These are phyloP conservation scores for Russula dissimulans DNA, from an alignment of 768 basidiomycete species.

Conservation along the genomic window DNA sequence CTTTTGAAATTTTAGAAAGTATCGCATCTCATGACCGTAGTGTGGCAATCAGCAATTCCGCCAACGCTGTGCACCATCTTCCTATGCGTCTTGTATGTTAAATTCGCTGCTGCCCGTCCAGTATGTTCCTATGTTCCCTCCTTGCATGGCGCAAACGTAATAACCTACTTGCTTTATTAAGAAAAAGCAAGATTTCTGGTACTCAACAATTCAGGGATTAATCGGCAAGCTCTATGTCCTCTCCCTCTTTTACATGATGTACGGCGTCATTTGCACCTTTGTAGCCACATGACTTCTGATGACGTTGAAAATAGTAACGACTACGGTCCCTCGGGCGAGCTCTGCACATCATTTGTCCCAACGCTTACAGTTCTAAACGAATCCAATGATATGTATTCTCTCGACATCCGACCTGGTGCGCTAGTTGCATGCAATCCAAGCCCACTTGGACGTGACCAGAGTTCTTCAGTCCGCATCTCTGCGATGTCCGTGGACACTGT, in stretches of 20 bases:
- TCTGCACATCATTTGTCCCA: neutral
- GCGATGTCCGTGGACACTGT: neutral
- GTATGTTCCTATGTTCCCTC: neutral
- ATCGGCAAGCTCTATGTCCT: conserved; percentile 13
- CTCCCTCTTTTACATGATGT: conserved; percentile 10
- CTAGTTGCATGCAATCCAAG: neutral
- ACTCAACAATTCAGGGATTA: neutral
- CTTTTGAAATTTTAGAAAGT: neutral
- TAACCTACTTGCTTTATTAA: neutral
- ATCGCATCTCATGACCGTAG: neutral
- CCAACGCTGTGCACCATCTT: conserved; percentile 4
- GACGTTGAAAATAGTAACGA: neutral
- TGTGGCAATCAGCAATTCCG: conserved; percentile 9
- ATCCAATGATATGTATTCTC: neutral
- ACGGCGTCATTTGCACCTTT: neutral
- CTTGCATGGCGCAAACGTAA: neutral
- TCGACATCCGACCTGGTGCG: neutral
- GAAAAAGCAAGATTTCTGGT: conserved; percentile 2
- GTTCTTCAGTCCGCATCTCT: no score
- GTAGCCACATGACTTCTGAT: neutral
- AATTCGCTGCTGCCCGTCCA: neutral
- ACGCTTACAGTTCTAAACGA: conserved; percentile 1
- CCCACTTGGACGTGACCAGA: no score
- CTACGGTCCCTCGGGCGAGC: neutral
- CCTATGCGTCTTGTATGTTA: neutral